Percentiles rank a stretch among this genome's conserved stretches.
These are phyloP conservation scores for Leccinum pallidistipes DNA, from an alignment of 1,284 basidiomycete genomes.

Conservation along the genomic window DNA sequence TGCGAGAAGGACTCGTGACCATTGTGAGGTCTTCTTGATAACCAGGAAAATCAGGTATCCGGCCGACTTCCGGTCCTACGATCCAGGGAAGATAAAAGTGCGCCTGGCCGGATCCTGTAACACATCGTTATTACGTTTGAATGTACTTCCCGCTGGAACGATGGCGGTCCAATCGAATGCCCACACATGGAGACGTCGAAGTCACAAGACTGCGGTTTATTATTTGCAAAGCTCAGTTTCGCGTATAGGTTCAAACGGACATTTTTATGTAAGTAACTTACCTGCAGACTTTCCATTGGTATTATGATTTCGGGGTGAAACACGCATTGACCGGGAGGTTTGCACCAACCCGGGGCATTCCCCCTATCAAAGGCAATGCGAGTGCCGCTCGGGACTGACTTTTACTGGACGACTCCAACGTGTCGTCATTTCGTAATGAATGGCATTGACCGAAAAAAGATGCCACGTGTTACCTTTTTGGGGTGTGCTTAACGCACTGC, in stretches of 20 bases:
- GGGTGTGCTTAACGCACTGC: neutral
- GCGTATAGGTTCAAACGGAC: neutral
- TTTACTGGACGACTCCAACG: neutral
- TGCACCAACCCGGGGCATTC: neutral
- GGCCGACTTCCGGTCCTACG: neutral
- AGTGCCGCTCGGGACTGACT: neutral
- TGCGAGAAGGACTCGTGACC: neutral
- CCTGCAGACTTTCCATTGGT: constrained; percentile 2
- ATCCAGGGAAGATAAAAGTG: neutral
- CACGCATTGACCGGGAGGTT: neutral
- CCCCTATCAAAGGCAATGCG: neutral
- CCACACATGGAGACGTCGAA: constrained; percentile 2
- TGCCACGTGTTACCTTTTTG: constrained; percentile 12
- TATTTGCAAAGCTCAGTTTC: neutral
- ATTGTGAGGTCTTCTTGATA: neutral
- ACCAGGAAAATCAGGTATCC: neutral
- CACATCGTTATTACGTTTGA: neutral
- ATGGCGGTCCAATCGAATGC: neutral
- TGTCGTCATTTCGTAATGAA: neutral
- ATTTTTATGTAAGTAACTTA: neutral
- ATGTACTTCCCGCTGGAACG: neutral
- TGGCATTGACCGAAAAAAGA: neutral
- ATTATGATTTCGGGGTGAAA: neutral
- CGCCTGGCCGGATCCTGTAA: neutral
- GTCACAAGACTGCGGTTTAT: neutral